A percentile compares a stretch with the other conserved stretches of the same genome.
phyloP scores from a whole-genome alignment of 164 flowering plant genomes.

The Tetracentron sinense region DNA sequence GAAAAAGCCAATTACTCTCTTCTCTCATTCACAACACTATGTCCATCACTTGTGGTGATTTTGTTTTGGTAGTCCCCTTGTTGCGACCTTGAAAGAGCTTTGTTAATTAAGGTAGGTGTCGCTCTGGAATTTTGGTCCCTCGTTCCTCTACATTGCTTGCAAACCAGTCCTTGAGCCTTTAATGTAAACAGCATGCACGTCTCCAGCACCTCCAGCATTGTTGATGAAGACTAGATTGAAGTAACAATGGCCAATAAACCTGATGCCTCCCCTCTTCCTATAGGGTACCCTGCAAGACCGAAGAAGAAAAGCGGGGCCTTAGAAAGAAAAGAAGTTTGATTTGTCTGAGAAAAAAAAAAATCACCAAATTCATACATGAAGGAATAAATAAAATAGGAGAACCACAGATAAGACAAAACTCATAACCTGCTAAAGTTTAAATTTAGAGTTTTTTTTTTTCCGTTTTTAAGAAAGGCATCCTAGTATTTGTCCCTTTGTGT shows the following conservation, averaged over 20 bases:
- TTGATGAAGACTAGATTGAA: conserved; percentile 72
- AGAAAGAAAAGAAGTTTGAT: too few species aligned
- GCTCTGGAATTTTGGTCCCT: conserved; percentile 93
- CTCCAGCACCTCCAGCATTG: conserved; percentile 88
- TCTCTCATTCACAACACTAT: conserved; percentile 30
- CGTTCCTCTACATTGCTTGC: conserved; percentile 77
- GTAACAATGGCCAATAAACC: conserved; percentile 75
- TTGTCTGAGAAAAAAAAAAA: too few species aligned
- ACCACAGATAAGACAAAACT: too few species aligned
- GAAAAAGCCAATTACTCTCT: too few species aligned
- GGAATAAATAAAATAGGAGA: too few species aligned
- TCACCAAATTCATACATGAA: background rate
- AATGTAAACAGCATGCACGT: conserved; percentile 50
- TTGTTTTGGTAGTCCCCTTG: too few species aligned
- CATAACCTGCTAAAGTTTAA: too few species aligned
- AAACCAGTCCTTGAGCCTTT: conserved; percentile 71
- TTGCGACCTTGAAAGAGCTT: conserved; percentile 69
- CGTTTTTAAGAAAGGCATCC: too few species aligned
- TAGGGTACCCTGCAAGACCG: conserved; percentile 55
- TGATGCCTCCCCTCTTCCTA: conserved; percentile 66
- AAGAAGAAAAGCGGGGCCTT: background rate
- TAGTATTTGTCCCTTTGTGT: too few species aligned
- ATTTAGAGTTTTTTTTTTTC: too few species aligned
- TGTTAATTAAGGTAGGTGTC: conserved; percentile 60
- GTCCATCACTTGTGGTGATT: conserved; percentile 67